Percentiles rank a stretch among this genome's conserved stretches.
Evolutionary conservation across 305 asterid genomes (phyloP).

Genomic region (Solanum chacoense): DNA sequence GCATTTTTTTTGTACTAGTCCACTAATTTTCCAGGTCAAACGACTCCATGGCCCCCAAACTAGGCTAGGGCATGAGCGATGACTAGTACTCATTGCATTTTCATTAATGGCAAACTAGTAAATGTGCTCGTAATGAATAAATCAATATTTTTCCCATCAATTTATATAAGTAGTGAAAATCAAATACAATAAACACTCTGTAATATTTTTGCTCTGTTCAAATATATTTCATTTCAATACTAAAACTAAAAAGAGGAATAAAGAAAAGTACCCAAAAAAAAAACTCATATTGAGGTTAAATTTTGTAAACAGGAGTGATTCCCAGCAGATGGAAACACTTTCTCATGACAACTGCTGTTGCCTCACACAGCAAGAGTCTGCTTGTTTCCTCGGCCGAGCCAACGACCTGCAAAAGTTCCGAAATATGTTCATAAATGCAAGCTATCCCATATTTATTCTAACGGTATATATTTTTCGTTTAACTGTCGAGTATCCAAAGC

Average conservation of each 20-base stretch:
- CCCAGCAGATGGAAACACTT: slow-evolving; percentile 80
- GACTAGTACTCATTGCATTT: background rate
- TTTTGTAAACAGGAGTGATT: slow-evolving; percentile 76
- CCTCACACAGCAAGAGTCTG: slow-evolving; percentile 81
- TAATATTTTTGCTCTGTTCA: background rate
- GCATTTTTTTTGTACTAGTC: background rate
- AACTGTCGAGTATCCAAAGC: background rate
- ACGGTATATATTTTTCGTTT: background rate
- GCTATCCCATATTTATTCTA: background rate
- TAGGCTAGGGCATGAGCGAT: background rate
- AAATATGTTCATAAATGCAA: background rate
- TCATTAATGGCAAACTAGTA: background rate
- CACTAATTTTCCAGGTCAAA: background rate
- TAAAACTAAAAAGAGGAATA: background rate
- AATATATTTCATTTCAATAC: background rate
- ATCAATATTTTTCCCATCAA: background rate
- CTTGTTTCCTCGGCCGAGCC: slow-evolving; percentile 66
- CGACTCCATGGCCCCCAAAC: background rate
- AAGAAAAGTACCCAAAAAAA: background rate
- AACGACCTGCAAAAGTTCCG: slow-evolving; percentile 43
- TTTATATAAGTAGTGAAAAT: background rate
- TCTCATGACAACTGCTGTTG: slow-evolving; percentile 88
- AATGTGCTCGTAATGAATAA: background rate
- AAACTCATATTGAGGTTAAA: slow-evolving; percentile 20
- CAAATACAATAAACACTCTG: background rate